Conservation (phyloP, 331 rosid species). For the Rosa hybrid region DNA sequence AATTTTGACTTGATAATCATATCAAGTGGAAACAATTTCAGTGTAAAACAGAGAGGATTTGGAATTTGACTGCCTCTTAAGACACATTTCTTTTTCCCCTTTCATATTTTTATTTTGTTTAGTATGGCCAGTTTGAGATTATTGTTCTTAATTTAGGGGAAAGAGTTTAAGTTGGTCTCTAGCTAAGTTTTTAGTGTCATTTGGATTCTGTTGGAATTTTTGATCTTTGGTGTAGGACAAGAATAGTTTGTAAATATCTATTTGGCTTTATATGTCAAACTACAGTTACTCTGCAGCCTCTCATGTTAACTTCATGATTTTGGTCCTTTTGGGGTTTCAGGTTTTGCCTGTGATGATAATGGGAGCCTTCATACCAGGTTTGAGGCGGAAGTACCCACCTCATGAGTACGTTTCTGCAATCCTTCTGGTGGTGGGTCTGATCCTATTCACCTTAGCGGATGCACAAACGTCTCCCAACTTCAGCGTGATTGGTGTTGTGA, state of each 20-base stretch:
- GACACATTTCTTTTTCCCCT: not conserved
- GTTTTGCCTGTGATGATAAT: conserved; percentile 97
- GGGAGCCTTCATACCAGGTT: conserved; percentile 97
- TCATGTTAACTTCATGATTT: conserved; percentile 11
- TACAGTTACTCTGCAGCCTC: not conserved
- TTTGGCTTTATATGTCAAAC: not conserved
- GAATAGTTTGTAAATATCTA: not conserved
- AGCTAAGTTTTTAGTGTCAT: not conserved
- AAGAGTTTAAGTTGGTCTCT: not conserved
- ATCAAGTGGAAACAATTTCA: not conserved
- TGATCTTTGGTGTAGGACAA: not conserved
- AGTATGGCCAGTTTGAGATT: not conserved
- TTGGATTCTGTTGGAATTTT: not conserved
- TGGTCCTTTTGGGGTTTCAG: conserved; percentile 48
- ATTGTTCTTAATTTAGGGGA: not conserved
- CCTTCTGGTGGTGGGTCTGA: conserved; percentile 90
- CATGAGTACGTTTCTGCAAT: conserved; percentile 86
- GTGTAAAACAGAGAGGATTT: not conserved
- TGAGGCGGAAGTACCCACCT: conserved; percentile 80
- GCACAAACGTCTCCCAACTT: conserved; percentile 93
- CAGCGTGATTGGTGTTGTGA: conserved; percentile 79
- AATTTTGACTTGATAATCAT: not conserved
- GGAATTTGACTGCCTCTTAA: not conserved
- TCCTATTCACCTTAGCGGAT: conserved; percentile 95
- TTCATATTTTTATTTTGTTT: not conserved